phyloP scores from a whole-genome alignment of 2,329 filamentous ascomycete species.

The Fusarium cicatricum region DNA sequence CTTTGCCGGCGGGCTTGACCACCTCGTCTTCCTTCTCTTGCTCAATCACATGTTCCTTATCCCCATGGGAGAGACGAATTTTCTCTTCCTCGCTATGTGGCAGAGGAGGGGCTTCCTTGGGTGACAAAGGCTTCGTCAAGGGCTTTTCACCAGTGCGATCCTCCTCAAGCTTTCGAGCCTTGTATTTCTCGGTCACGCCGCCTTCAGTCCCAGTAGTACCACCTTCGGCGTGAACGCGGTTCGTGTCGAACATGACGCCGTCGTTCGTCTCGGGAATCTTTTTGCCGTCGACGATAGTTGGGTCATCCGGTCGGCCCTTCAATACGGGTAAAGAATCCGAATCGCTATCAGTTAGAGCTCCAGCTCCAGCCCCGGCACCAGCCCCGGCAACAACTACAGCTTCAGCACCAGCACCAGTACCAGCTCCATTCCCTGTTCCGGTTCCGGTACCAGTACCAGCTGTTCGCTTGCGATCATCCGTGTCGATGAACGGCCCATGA shows the following conservation, averaged over 20 bases:
- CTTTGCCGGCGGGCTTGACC: slow-evolving; percentile 51
- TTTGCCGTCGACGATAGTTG: slow-evolving; percentile 64
- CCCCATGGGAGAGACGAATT: slow-evolving; percentile 54
- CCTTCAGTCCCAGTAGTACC: slow-evolving; percentile 90
- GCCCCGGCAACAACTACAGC: background rate
- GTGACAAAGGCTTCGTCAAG: slow-evolving; percentile 80
- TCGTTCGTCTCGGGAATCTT: slow-evolving; percentile 72
- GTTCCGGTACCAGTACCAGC: slow-evolving; percentile 32
- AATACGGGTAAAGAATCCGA: slow-evolving; percentile 53
- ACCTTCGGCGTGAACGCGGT: slow-evolving; percentile 77
- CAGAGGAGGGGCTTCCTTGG: slow-evolving; percentile 84
- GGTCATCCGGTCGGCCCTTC: slow-evolving; percentile 60
- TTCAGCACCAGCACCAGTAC: slow-evolving; percentile 7
- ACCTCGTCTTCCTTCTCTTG: slow-evolving; percentile 19
- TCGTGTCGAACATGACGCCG: slow-evolving; percentile 92
- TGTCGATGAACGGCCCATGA: slow-evolving; percentile 80
- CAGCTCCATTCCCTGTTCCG: slow-evolving; percentile 9
- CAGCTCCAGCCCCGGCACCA: slow-evolving; percentile 13
- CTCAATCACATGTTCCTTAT: slow-evolving; percentile 14
- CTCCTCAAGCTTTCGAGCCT: slow-evolving; percentile 74
- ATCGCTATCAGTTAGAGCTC: slow-evolving; percentile 40
- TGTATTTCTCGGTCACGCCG: slow-evolving; percentile 87
- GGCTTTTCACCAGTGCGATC: slow-evolving; percentile 69
- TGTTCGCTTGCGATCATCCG: slow-evolving; percentile 41
- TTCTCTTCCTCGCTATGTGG: slow-evolving; percentile 83